These are phyloP conservation scores for Aspergillus haitiensis DNA, from an alignment of 495 filamentous ascomycete genomes.

Conservation along the genomic window DNA sequence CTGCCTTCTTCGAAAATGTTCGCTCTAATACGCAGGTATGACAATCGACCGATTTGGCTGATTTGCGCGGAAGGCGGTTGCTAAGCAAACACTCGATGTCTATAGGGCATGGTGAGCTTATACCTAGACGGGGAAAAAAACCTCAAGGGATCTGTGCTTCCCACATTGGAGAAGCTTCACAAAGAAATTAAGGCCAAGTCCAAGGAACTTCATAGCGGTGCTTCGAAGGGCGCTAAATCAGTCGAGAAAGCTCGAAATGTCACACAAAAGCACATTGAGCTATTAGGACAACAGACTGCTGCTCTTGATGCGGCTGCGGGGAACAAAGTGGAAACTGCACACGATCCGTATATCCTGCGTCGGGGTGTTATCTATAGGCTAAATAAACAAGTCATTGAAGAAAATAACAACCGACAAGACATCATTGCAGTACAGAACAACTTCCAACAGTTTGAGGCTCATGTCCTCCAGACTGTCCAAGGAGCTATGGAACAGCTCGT, in stretches of 20 bases:
- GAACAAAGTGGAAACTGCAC: conserved; percentile 58
- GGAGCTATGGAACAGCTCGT: conserved; percentile 76
- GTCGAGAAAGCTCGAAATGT: conserved; percentile 83
- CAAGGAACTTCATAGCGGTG: conserved; percentile 83
- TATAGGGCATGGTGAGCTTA: conserved; percentile 74
- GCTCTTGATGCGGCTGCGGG: conserved; percentile 68
- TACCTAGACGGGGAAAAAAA: conserved; percentile 86
- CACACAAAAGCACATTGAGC: conserved; percentile 95
- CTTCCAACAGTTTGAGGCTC: conserved; percentile 84
- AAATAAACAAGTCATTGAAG: conserved; percentile 86
- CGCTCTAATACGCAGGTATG: conserved; percentile 82
- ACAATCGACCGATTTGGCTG: background rate
- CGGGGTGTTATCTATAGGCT: conserved; percentile 80
- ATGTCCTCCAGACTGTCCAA: conserved; percentile 82
- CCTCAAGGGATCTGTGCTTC: conserved; percentile 78
- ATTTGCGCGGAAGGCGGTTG: background rate
- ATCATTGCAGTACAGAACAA: conserved; percentile 83
- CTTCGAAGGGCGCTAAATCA: conserved; percentile 80
- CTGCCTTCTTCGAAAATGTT: conserved; percentile 89
- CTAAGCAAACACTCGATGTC: background rate
- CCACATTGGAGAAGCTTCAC: conserved; percentile 85
- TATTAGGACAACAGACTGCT: conserved; percentile 80
- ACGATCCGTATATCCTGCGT: conserved; percentile 88
- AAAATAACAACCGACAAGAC: conserved; percentile 92
- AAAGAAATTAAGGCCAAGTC: conserved; percentile 93